phyloP scores from a whole-genome alignment of 225 moss, liverwort and hornwort species.

The Bryoerythrophyllum caledonicum region DNA sequence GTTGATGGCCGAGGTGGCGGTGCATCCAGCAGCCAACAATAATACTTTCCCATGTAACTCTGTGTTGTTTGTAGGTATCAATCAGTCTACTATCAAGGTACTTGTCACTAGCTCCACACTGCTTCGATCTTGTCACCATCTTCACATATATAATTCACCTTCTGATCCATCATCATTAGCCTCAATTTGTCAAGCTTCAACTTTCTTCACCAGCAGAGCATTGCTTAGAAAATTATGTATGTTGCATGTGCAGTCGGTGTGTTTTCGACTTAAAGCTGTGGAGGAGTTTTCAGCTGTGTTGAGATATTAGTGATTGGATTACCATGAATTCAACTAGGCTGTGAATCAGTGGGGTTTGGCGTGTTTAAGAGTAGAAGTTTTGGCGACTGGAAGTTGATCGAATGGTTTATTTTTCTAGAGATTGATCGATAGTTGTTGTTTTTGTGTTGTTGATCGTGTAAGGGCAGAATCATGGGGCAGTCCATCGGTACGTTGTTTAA shows the following conservation, averaged over 20 bases:
- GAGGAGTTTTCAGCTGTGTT: neutral
- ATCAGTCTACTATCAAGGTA: too few species aligned
- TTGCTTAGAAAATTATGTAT: neutral
- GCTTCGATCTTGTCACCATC: neutral
- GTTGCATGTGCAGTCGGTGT: neutral
- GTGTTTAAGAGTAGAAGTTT: neutral
- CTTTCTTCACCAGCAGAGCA: neutral
- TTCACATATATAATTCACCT: too few species aligned
- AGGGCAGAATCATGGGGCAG: constrained; percentile 32
- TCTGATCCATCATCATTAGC: too few species aligned
- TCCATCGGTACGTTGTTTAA: constrained; percentile 40
- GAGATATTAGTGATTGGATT: neutral
- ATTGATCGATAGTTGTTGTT: neutral
- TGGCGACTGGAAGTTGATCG: neutral
- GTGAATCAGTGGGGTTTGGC: neutral
- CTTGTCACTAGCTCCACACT: neutral
- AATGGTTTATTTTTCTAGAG: neutral
- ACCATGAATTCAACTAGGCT: too few species aligned
- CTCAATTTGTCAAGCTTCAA: too few species aligned
- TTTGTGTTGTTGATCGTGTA: neutral
- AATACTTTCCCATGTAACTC: neutral
- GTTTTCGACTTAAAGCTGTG: neutral
- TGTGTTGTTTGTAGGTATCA: too few species aligned
- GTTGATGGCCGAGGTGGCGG: neutral
- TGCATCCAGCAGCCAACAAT: neutral